Base-by-base conservation (phyloP, 257 asterid genomes). In the Jasminum sambac region DNA sequence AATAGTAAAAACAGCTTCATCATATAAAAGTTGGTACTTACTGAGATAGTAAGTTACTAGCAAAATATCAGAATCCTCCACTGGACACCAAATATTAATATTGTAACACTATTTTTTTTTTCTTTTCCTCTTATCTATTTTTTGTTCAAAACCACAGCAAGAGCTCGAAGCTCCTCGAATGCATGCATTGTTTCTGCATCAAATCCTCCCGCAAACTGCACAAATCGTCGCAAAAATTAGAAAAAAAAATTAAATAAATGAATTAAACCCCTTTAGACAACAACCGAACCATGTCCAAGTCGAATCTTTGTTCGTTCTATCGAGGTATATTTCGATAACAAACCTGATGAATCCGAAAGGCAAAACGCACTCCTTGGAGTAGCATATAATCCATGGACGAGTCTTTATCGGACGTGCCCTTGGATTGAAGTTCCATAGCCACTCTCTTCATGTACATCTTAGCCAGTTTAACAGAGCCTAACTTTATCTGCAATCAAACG, bases 131-230 rank as follows among this genome's bases (percentile, higher is more conserved):
- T 24, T 73, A 79, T 41, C 85, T 71, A 80, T 36, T 64, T 87
- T 76, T 84, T 89, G 81, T 88, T 89, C 74, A 89, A 70, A 67
- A 83, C 89, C 34, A 89, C 86, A 23, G 98, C 92, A 64, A 91
- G 87, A 77, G 85, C 88, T 48, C 96, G 86, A 41, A 92, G 95
- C 81, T 90, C 96, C 87, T 92, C 98, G 67, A 92, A 92, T 11
- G 96, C 96, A 42, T 84, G 91, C 98, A 92, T 92, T 1, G 96
- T 92, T 74, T 92, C 98, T 0, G 92, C 86, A 80, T 92, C 98
- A 78, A 92, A 90, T 57, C 98, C 98, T 84, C 98, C 96, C 5
- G 98, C 98, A 82, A 92, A 92, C 96, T 92, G 96, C 82, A 73
- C 64, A 46, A 66, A 52, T 72, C 8, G 17, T 34, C 43, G 19